Conservation (phyloP, 768 basidiomycete genomes). For the Pleurotus eryngii region DNA sequence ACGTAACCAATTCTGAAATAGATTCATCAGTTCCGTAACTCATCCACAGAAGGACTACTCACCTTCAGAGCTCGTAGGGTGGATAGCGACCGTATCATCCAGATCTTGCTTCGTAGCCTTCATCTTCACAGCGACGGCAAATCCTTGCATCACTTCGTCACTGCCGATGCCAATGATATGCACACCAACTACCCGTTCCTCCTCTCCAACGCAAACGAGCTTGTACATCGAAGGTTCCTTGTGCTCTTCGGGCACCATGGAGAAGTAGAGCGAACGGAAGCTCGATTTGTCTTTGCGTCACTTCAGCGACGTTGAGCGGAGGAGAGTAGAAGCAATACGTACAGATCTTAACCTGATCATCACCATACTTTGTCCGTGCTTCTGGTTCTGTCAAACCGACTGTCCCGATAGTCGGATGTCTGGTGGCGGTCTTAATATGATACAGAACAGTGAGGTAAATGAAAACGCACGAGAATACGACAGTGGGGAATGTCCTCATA, state of each 20-base stretch:
- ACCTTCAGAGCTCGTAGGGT: conserved; percentile 87
- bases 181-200: conserved; percentile 94
- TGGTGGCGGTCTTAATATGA: conserved; percentile 24
- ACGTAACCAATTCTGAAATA: conserved; percentile 51
- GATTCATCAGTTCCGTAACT: conserved; percentile 13
- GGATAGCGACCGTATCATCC: conserved; percentile 89
- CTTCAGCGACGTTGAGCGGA: not conserved
- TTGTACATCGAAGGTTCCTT: conserved; percentile 97
- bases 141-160: conserved; percentile 95
- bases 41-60: conserved; percentile 17
- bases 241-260: conserved; percentile 84
- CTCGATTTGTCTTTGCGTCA: conserved; percentile 61
- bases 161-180: conserved; percentile 91
- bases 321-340: conserved; percentile 25
- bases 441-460: conserved; percentile 3
- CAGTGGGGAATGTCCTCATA: conserved; percentile 94
- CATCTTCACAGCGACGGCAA: conserved; percentile 98
- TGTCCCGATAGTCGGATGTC: conserved; percentile 93
- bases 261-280: conserved; percentile 87
- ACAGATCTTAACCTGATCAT: conserved; percentile 89
- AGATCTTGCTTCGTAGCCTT: conserved; percentile 75
- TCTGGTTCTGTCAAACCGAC: conserved; percentile 94
- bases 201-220: conserved; percentile 79
- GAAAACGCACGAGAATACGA: conserved; percentile 87
- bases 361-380: conserved; percentile 85